Conservation (phyloP, 169 alveolate genomes). For the Blepharisma undulans region DNA sequence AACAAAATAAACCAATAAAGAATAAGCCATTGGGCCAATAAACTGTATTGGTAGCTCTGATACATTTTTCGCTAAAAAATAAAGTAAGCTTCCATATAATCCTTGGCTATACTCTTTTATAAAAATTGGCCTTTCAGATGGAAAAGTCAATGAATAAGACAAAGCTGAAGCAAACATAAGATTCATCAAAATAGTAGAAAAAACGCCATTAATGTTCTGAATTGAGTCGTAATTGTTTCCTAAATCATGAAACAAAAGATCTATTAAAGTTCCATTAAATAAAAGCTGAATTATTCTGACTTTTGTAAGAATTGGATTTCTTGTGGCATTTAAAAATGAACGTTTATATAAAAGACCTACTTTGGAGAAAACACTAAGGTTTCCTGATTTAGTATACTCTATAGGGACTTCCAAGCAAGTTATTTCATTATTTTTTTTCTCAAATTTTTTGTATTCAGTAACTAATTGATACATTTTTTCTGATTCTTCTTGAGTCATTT, state of each 20-base stretch:
- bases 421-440: neutral
- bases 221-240: neutral
- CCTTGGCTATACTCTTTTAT: neutral
- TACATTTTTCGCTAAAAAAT: neutral
- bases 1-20: slow-evolving; percentile 10
- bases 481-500: neutral
- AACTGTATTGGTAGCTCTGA: slow-evolving; percentile 2
- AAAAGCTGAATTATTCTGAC: neutral
- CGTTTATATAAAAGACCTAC: neutral
- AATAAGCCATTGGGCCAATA: slow-evolving; percentile 26
- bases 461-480: neutral
- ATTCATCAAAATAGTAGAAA: neutral
- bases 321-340: neutral
- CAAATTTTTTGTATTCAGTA: neutral
- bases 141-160: neutral
- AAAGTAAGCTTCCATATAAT: neutral
- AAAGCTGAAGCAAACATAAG: neutral
- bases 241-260: neutral
- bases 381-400: neutral
- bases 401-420: neutral
- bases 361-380: neutral
- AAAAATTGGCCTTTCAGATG: neutral
- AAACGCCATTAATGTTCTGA: neutral
- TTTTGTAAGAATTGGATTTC: neutral
- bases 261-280: neutral